These are phyloP conservation scores for Ascochyta fabae DNA, from an alignment of 2,329 filamentous ascomycete genomes.

Conservation along the genomic window DNA sequence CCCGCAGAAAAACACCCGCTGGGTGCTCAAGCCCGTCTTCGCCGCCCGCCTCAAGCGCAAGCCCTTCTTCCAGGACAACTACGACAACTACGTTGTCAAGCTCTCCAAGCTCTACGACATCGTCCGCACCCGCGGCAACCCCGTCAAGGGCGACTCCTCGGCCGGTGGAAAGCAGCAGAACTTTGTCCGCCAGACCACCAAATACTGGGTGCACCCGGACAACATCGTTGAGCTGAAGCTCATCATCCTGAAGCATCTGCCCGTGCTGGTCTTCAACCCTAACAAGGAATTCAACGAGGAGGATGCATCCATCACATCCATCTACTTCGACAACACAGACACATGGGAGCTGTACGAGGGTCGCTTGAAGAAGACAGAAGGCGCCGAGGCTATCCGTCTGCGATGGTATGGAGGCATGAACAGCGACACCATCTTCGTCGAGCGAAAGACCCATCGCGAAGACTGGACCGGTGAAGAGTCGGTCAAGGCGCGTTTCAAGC, in stretches of 20 bases:
- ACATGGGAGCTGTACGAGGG: conserved; percentile 95
- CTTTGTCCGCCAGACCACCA: conserved; percentile 96
- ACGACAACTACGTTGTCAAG: conserved; percentile 93
- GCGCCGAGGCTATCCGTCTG: conserved; percentile 93
- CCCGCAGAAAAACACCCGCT: conserved; percentile 84
- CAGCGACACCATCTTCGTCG: conserved; percentile 92
- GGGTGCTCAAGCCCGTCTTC: conserved; percentile 95
- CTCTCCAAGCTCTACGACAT: conserved; percentile 95
- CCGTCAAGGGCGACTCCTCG: conserved; percentile 87
- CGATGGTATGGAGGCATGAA: conserved; percentile 99
- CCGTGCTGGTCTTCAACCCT: conserved; percentile 95
- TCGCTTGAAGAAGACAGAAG: conserved; percentile 95
- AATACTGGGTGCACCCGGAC: conserved; percentile 99
- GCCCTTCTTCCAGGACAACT: conserved; percentile 99
- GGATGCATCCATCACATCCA: conserved; percentile 95
- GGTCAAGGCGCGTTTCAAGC: conserved; percentile 92
- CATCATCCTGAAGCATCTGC: conserved; percentile 95
- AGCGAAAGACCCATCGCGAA: conserved; percentile 96
- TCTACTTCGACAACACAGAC: conserved; percentile 96
- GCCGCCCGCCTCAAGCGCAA: conserved; percentile 92
- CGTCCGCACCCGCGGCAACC: conserved; percentile 90
- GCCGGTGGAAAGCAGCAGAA: conserved; percentile 92
- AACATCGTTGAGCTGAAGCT: conserved; percentile 98
- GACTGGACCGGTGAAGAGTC: conserved; percentile 99
- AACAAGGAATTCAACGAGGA: conserved; percentile 93